phyloP scores from a whole-genome alignment of 495 filamentous ascomycete genomes.

The Talaromyces thailandensis region DNA sequence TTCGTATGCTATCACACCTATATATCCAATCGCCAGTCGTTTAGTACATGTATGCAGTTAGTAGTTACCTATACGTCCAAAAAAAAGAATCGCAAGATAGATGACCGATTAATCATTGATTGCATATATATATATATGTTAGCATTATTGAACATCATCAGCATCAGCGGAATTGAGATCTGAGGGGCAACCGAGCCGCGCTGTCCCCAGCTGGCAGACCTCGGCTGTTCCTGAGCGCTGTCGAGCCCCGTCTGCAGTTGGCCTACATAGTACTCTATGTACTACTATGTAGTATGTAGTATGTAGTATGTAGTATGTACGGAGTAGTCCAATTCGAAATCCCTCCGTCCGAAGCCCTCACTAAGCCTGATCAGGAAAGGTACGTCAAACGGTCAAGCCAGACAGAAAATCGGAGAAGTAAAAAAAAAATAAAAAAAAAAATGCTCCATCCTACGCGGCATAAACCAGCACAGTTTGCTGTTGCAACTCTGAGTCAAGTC shows the following conservation, averaged over 20 bases:
- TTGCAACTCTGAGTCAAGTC: background rate
- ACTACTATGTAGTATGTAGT: too few species aligned
- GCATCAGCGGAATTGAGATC: too few species aligned
- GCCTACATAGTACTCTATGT: too few species aligned
- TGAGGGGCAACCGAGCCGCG: background rate
- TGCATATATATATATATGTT: too few species aligned
- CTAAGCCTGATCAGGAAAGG: background rate
- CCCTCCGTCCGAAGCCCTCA: background rate
- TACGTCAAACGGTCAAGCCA: background rate
- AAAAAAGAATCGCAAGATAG: too few species aligned
- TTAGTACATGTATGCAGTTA: too few species aligned
- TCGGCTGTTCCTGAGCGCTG: background rate
- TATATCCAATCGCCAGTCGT: too few species aligned
- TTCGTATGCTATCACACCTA: too few species aligned
- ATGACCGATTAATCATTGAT: too few species aligned
- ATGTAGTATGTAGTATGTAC: too few species aligned
- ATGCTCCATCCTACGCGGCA: slow-evolving; percentile 35
- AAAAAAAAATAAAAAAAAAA: slow-evolving; percentile 10
- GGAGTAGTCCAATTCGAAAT: background rate
- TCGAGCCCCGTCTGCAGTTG: background rate
- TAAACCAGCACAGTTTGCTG: slow-evolving; percentile 27
- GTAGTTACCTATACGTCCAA: too few species aligned
- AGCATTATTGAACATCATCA: too few species aligned
- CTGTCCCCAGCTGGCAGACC: background rate
- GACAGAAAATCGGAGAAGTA: background rate